Evolutionary conservation across 139 green algal species (phyloP), one percentile per base, ranked within the genome.

Genomic region (Ostreobium quekettii): DNA sequence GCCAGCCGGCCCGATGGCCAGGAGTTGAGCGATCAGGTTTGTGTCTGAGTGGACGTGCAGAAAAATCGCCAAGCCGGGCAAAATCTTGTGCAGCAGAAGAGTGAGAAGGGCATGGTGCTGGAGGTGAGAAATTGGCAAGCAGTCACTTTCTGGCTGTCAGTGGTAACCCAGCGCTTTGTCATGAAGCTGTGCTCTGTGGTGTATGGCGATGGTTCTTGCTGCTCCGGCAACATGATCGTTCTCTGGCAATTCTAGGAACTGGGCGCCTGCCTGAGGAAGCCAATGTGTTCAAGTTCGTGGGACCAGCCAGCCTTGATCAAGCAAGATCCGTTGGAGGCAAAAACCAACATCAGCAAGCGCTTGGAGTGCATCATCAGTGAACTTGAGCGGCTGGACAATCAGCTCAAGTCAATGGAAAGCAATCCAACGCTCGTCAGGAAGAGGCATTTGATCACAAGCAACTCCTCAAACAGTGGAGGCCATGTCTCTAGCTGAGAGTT

Each of bases 241-340:
- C n/a, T n/a, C n/a, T n/a, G n/a, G n/a, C n/a, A n/a, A n/a, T n/a
- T n/a, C n/a, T n/a, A n/a, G n/a, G n/a, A n/a, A n/a, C n/a, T n/a
- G 80, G 81, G 30, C 71, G 83, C 15, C 66, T 95, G 32, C 78
- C 85, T 33, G 90, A 94, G 1, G 87, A 88, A 7, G 76, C 85
- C 0, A 84, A 78, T 22, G 86, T 97, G 22, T 97, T 84, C 82
- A 96, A 96, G 82, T 76, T 90, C 30, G 87, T 97, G 3, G 90
- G 90, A 2, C 90, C 90, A 0, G n/a, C n/a, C n/a, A n/a, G 89
- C 84, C 4, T 76, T 97, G 65, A 78, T 96, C 49, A 86, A 84
- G 66, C 89, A 95, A 70, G 90, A 97, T 63, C 68, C 85, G 8
- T 57, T 90, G 31, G 90, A 97, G 72, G 90, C 90, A 1, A 86